phyloP scores from a whole-genome alignment of 108 stramenopile species.

The Aureococcus anophagefferens region DNA sequence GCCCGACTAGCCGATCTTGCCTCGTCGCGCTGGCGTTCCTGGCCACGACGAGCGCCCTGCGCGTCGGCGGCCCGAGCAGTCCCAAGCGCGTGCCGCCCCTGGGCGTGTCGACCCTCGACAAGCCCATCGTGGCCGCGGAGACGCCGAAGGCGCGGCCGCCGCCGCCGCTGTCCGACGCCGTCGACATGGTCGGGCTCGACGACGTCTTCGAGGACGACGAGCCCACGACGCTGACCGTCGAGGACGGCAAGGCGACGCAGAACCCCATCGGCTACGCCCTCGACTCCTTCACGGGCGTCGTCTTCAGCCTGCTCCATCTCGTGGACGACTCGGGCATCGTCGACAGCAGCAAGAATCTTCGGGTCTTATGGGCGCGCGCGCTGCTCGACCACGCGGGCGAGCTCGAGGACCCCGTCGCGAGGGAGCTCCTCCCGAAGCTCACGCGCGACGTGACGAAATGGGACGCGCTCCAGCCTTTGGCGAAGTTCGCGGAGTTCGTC shows the following conservation, averaged over 20 bases:
- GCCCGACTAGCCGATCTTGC: too few relatives aligned
- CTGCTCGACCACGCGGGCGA: constrained; percentile 15
- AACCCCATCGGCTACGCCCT: background rate
- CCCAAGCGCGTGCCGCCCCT: too few relatives aligned
- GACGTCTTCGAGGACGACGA: too few relatives aligned
- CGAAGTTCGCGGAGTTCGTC: constrained; percentile 7
- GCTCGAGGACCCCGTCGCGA: constrained; percentile 20
- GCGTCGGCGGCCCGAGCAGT: too few relatives aligned
- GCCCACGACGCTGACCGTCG: too few relatives aligned
- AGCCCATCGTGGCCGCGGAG: too few relatives aligned
- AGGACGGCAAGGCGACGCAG: background rate
- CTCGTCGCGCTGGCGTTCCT: too few relatives aligned
- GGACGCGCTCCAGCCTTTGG: background rate
- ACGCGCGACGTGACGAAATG: constrained; percentile 5
- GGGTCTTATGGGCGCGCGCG: constrained; percentile 32
- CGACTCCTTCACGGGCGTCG: background rate
- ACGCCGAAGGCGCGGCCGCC: too few relatives aligned
- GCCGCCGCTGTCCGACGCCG: too few relatives aligned
- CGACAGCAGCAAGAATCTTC: constrained; percentile 25
- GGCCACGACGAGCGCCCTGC: too few relatives aligned
- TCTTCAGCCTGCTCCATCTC: constrained; percentile 2
- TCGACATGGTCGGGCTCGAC: too few relatives aligned
- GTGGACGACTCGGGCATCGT: constrained; percentile 8
- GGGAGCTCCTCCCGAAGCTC: background rate
- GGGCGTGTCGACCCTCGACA: too few relatives aligned